Conservation (phyloP, 2,329 filamentous ascomycete species). For the Diaporthe capsici region DNA sequence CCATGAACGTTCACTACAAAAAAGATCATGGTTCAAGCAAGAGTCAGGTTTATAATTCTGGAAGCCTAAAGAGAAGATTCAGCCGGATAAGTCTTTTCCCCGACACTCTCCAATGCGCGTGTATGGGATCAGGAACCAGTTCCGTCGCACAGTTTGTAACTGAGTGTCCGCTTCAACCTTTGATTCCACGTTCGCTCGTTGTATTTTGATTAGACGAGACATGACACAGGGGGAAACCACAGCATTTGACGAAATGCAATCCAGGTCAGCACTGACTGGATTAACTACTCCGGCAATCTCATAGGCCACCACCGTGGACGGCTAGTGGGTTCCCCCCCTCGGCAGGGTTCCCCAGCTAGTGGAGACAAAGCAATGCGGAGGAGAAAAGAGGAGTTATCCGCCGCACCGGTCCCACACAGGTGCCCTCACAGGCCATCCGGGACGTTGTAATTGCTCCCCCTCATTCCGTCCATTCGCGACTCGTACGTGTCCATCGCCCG, state of each 20-base stretch:
- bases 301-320: neutral
- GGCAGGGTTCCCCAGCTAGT: conserved; percentile 15
- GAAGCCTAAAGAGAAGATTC: too few relatives aligned
- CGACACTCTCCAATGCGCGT: neutral
- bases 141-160: neutral
- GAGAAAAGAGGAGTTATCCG: conserved; percentile 5
- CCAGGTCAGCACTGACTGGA: neutral
- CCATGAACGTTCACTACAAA: neutral
- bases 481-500: neutral
- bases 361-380: neutral
- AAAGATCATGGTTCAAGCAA: neutral
- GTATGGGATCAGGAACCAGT: too few relatives aligned
- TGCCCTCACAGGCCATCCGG: too few relatives aligned
- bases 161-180: neutral
- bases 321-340: neutral
- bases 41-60: neutral
- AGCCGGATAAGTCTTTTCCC: neutral
- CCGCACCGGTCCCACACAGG: neutral
- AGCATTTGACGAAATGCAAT: neutral
- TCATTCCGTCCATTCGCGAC: conserved; percentile 1
- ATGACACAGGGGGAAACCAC: too few relatives aligned
- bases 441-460: conserved; percentile 1
- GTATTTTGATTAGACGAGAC: neutral
- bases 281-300: neutral
- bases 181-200: too few relatives aligned